Evolutionary conservation across 2,329 filamentous ascomycete genomes (phyloP).

Genomic region (Elsinoe ampelina): DNA sequence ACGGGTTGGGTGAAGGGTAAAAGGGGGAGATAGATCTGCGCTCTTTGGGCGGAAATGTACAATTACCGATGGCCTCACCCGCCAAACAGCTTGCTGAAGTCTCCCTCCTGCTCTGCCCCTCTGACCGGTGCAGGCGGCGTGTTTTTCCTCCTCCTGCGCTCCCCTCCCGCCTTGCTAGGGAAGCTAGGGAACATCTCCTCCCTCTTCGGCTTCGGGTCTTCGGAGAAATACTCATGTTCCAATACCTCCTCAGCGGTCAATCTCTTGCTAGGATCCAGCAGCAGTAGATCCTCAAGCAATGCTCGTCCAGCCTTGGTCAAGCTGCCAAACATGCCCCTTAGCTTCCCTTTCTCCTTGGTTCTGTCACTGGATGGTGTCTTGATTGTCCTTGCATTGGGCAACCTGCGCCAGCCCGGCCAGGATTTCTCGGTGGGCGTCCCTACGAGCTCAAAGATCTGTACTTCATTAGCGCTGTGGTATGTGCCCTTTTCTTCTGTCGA

Average conservation of each 20-base stretch:
- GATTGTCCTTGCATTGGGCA: constrained; percentile 67
- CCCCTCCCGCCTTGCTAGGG: constrained; percentile 86
- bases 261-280: constrained; percentile 62
- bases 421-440: constrained; percentile 72
- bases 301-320: constrained; percentile 63
- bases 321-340: constrained; percentile 26
- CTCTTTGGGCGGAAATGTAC: background rate
- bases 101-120: constrained; percentile 52
- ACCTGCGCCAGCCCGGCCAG: constrained; percentile 79
- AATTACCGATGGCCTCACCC: constrained; percentile 17
- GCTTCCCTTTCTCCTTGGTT: background rate
- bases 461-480: constrained; percentile 12
- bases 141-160: constrained; percentile 61
- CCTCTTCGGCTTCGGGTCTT: constrained; percentile 82
- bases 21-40: background rate
- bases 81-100: constrained; percentile 42
- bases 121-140: constrained; percentile 77
- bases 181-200: constrained; percentile 95
- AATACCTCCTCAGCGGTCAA: constrained; percentile 67
- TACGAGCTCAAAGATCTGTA: constrained; percentile 72
- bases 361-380: background rate
- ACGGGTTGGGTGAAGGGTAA: background rate
- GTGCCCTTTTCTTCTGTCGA: background rate
- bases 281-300: constrained; percentile 61
- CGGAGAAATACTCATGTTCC: constrained; percentile 71